A percentile compares a stretch with the other conserved stretches of the same genome.
phyloP scores from a whole-genome alignment of 1,284 basidiomycete genomes.

The Trametes polyzona region DNA sequence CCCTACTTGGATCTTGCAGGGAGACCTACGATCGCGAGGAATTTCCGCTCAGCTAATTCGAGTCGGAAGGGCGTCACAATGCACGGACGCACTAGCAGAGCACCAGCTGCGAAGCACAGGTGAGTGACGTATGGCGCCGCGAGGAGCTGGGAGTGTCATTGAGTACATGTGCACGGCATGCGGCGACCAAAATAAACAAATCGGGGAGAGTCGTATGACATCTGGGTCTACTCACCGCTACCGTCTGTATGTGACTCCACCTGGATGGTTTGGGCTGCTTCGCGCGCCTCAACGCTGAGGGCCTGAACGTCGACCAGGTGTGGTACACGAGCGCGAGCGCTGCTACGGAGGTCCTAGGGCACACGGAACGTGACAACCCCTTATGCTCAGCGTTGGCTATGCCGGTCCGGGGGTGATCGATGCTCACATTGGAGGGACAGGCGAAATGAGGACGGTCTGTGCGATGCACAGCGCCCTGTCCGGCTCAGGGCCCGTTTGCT shows the following conservation, averaged over 20 bases:
- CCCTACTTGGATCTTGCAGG: conserved; percentile 27
- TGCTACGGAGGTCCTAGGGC: conserved; percentile 22
- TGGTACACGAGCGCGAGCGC: conserved; percentile 26
- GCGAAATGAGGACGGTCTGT: conserved; percentile 48
- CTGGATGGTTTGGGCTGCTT: neutral
- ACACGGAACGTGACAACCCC: neutral
- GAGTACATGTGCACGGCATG: neutral
- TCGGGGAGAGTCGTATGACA: too few relatives aligned
- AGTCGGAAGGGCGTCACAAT: neutral
- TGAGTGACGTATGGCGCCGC: conserved; percentile 28
- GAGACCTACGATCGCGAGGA: conserved; percentile 20
- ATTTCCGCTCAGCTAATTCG: too few relatives aligned
- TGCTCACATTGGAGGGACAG: conserved; percentile 51
- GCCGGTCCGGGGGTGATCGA: too few relatives aligned
- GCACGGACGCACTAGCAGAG: conserved; percentile 22
- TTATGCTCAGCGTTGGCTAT: too few relatives aligned
- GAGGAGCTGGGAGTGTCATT: conserved; percentile 10
- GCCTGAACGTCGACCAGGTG: conserved; percentile 24
- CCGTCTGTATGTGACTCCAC: neutral
- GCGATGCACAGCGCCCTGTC: conserved; percentile 44
- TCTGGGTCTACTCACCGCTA: conserved; percentile 17
- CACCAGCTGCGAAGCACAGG: conserved; percentile 28
- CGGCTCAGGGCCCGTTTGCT: conserved; percentile 44
- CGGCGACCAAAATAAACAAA: neutral
- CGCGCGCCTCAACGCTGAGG: neutral